These are phyloP conservation scores for Orbilia blumenaviensis DNA, from an alignment of 2,329 filamentous ascomycete species.

Conservation along the genomic window DNA sequence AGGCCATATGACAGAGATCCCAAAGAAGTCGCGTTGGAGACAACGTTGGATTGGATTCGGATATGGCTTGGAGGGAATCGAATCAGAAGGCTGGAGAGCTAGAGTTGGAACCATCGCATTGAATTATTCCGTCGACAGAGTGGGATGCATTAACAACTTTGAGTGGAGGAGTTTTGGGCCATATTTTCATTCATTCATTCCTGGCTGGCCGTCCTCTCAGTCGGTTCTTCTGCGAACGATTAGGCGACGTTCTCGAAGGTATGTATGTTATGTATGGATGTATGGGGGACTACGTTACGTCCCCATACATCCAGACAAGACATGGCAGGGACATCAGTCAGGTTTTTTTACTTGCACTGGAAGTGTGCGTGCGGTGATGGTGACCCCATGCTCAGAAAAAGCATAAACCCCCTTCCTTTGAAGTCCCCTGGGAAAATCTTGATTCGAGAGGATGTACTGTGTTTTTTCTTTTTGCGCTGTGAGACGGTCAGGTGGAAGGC, in stretches of 20 bases:
- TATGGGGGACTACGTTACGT: too few species aligned
- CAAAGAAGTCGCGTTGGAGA: slow-evolving; percentile 33
- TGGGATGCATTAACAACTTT: not conserved
- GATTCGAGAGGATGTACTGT: slow-evolving; percentile 25
- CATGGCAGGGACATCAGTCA: slow-evolving; percentile 3
- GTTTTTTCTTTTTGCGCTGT: slow-evolving; percentile 22
- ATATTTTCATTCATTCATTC: not conserved
- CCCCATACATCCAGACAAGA: not conserved
- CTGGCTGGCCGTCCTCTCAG: not conserved
- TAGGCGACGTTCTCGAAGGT: slow-evolving; percentile 45
- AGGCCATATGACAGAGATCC: slow-evolving; percentile 34
- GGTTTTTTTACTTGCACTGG: not conserved
- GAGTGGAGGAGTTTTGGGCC: not conserved
- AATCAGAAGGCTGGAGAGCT: not conserved
- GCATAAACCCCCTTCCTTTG: slow-evolving; percentile 30
- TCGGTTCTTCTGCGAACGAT: slow-evolving; percentile 18
- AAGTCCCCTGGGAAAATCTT: slow-evolving; percentile 53
- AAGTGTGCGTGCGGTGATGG: slow-evolving; percentile 21
- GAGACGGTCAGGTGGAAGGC: slow-evolving; percentile 51
- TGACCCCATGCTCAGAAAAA: slow-evolving; percentile 52
- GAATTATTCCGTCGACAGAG: slow-evolving; percentile 17
- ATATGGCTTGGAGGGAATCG: slow-evolving; percentile 8
- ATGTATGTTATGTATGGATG: too few species aligned
- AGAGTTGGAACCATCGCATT: not conserved
- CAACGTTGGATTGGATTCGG: not conserved